A percentile compares a stretch with the other conserved stretches of the same genome.
phyloP scores from a whole-genome alignment of 768 basidiomycete genomes.

The Suillus paluster region DNA sequence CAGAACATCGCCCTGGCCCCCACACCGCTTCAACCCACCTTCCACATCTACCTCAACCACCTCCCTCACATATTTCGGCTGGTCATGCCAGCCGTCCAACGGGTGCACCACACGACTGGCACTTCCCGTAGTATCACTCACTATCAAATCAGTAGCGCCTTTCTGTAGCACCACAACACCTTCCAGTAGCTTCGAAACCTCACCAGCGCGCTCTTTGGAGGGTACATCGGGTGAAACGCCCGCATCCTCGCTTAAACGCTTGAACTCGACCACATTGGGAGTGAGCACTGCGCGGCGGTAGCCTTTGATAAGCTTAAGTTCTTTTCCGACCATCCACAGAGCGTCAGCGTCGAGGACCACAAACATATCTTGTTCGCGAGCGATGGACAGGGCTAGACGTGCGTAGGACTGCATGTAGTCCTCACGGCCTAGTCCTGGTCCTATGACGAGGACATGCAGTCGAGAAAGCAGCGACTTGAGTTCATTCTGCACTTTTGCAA shows the following conservation, averaged over 20 bases:
- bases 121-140: conserved; percentile 68
- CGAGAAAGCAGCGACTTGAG: conserved; percentile 77
- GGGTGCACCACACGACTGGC: conserved; percentile 51
- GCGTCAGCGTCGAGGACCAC: conserved; percentile 96
- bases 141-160: conserved; percentile 81
- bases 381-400: conserved; percentile 72
- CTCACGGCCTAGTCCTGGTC: conserved; percentile 93
- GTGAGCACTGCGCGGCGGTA: conserved; percentile 90
- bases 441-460: conserved; percentile 91
- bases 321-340: conserved; percentile 79
- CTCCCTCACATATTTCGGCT: conserved; percentile 59
- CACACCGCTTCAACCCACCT: conserved; percentile 91
- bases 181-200: conserved; percentile 76
- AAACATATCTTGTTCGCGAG: conserved; percentile 77
- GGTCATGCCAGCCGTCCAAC: too few species aligned
- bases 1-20: conserved; percentile 95
- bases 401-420: conserved; percentile 88
- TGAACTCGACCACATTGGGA: conserved; percentile 94
- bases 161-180: conserved; percentile 93
- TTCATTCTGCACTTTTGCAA: conserved; percentile 50
- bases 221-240: conserved; percentile 63
- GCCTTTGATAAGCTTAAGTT: conserved; percentile 74
- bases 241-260: conserved; percentile 74
- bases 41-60: conserved; percentile 66
- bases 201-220: conserved; percentile 59